Evolutionary conservation across 768 basidiomycete genomes (phyloP).

Genomic region (Boletus insuetus): DNA sequence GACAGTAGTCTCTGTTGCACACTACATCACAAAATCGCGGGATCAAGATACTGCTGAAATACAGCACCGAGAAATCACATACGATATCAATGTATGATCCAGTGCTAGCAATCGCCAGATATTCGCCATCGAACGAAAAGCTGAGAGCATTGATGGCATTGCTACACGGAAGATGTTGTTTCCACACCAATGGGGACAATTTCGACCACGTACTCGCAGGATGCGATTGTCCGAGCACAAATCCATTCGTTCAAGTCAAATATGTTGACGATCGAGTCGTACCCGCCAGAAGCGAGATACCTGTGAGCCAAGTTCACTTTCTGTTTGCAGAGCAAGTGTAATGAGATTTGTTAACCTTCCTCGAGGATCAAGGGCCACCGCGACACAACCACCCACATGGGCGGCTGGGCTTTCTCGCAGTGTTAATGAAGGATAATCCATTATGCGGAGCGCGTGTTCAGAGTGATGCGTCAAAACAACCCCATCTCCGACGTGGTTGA

Average conservation of each 20-base stretch:
- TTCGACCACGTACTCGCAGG: conserved; percentile 65
- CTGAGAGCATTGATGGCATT: conserved; percentile 70
- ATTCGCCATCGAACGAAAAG: conserved; percentile 85
- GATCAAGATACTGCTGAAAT: neutral
- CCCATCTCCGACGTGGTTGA: conserved; percentile 74
- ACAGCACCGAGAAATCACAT: conserved; percentile 24
- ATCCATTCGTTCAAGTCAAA: conserved; percentile 83
- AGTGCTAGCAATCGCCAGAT: conserved; percentile 69
- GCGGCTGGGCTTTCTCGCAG: conserved; percentile 63
- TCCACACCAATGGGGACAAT: neutral
- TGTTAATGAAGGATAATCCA: conserved; percentile 64
- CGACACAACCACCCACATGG: conserved; percentile 78
- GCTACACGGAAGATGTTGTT: conserved; percentile 35
- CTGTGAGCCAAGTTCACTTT: conserved; percentile 31
- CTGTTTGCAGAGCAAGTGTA: neutral
- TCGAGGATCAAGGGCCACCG: conserved; percentile 76
- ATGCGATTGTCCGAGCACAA: conserved; percentile 68
- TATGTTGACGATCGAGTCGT: conserved; percentile 80
- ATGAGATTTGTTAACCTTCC: conserved; percentile 46
- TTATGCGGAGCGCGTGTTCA: conserved; percentile 62
- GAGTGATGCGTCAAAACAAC: conserved; percentile 63
- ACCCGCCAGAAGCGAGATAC: conserved; percentile 77
- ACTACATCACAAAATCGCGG: conserved; percentile 40
- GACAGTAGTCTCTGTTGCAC: conserved; percentile 72
- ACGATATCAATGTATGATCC: conserved; percentile 79